Evolutionary conservation across 257 asterid genomes (phyloP).

Genomic region (Ilex asprella): DNA sequence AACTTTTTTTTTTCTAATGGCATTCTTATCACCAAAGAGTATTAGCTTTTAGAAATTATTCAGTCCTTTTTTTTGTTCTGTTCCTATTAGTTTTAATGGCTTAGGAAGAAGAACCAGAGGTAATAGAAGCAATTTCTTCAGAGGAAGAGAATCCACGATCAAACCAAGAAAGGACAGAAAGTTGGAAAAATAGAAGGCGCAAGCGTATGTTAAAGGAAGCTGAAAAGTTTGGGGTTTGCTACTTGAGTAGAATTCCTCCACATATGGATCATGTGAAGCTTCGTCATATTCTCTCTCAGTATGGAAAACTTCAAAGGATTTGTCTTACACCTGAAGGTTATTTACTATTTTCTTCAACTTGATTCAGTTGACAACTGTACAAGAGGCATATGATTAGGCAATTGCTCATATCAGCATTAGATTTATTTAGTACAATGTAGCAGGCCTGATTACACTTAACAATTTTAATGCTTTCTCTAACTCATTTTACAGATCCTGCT

Average conservation of each 20-base stretch:
- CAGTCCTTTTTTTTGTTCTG: neutral
- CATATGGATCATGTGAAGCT: constrained; percentile 77
- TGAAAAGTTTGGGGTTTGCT: constrained; percentile 68
- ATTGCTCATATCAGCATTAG: neutral
- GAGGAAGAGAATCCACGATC: constrained; percentile 17
- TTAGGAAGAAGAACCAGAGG: constrained; percentile 34
- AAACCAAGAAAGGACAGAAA: constrained; percentile 19
- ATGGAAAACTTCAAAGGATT: constrained; percentile 70
- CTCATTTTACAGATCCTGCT: constrained; percentile 38
- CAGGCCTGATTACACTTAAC: neutral
- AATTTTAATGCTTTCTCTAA: neutral
- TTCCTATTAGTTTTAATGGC: constrained; percentile 22
- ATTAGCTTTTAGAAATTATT: too few species aligned
- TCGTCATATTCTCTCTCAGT: constrained; percentile 63
- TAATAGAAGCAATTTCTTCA: constrained; percentile 11
- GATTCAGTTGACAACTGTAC: neutral
- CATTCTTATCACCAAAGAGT: too few species aligned
- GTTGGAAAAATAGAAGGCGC: constrained; percentile 40
- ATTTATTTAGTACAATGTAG: neutral
- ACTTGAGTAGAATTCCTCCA: constrained; percentile 83
- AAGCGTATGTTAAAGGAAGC: constrained; percentile 38
- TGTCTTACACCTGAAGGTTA: constrained; percentile 81
- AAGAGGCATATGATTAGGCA: neutral
- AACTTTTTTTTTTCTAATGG: too few species aligned
- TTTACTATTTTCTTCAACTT: neutral